These are phyloP conservation scores for Phanerodontia chrysosporium DNA, from an alignment of 768 basidiomycete species.

Conservation along the genomic window DNA sequence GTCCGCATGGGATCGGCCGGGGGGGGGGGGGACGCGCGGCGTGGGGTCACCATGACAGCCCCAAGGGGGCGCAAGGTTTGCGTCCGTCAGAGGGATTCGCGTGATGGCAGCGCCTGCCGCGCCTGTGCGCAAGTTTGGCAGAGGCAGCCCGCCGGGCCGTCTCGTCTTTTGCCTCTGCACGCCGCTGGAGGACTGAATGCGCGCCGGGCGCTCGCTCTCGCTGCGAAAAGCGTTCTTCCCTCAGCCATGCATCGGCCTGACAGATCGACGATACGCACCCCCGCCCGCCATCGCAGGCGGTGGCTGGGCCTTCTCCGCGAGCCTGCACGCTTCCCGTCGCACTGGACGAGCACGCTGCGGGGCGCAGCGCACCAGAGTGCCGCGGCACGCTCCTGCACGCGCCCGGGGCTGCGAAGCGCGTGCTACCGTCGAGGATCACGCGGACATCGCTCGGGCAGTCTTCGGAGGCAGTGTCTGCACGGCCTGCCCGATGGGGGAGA, in stretches of 20 bases:
- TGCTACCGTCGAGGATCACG: neutral
- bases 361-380: neutral
- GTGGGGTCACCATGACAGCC: neutral
- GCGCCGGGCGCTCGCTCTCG: no score
- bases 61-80: neutral
- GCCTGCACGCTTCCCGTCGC: neutral
- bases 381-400: no score
- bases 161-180: no score
- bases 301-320: neutral
- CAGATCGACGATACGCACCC: neutral
- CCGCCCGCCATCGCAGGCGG: no score
- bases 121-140: no score
- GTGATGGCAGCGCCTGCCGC: neutral
- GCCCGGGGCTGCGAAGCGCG: no score
- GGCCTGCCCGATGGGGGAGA: neutral
- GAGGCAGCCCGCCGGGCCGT: no score
- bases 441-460: constrained; percentile 11
- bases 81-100: neutral
- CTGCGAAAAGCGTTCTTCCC: neutral
- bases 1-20: neutral
- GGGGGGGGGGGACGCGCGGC: neutral
- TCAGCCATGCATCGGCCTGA: neutral
- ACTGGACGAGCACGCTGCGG: neutral
- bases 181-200: no score
- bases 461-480: constrained; percentile 1